These are phyloP conservation scores for Populus davidiana DNA, from an alignment of 345 rosid genomes.

Conservation along the genomic window DNA sequence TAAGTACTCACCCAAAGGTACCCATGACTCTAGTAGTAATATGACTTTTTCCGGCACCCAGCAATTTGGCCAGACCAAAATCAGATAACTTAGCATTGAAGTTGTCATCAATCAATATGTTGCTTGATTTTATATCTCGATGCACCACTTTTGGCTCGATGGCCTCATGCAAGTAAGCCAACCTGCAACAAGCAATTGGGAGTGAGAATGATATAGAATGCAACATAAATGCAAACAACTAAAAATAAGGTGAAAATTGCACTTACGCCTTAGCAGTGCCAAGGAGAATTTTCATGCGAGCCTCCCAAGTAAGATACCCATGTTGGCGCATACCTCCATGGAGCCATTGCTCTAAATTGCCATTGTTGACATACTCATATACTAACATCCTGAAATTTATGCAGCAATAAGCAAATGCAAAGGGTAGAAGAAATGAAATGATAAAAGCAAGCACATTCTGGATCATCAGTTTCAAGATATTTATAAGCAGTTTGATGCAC, in stretches of 20 bases:
- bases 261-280: slow-evolving; percentile 97
- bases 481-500: background rate
- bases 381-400: slow-evolving; percentile 58
- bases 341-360: slow-evolving; percentile 96
- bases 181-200: slow-evolving; percentile 33
- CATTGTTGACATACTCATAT: slow-evolving; percentile 87
- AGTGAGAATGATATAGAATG: slow-evolving; percentile 10
- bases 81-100: slow-evolving; percentile 92
- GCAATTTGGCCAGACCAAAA: slow-evolving; percentile 89
- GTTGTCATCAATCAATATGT: slow-evolving; percentile 75
- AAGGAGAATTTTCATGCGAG: slow-evolving; percentile 72
- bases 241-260: background rate
- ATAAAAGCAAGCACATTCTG: background rate
- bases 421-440: no score
- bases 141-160: slow-evolving; percentile 99
- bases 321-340: slow-evolving; percentile 73
- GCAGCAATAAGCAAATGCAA: background rate
- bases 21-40: slow-evolving; percentile 98
- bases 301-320: slow-evolving; percentile 92
- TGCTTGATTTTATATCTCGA: slow-evolving; percentile 95
- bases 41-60: slow-evolving; percentile 84
- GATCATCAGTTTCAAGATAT: background rate
- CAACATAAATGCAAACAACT: background rate
- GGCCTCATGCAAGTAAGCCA: slow-evolving; percentile 93
- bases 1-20: slow-evolving; percentile 81